Percentiles rank a stretch among this genome's conserved stretches.
These are phyloP conservation scores for Suhomyces xylopsoci DNA, from an alignment of 805 yeast species.

Conservation along the genomic window DNA sequence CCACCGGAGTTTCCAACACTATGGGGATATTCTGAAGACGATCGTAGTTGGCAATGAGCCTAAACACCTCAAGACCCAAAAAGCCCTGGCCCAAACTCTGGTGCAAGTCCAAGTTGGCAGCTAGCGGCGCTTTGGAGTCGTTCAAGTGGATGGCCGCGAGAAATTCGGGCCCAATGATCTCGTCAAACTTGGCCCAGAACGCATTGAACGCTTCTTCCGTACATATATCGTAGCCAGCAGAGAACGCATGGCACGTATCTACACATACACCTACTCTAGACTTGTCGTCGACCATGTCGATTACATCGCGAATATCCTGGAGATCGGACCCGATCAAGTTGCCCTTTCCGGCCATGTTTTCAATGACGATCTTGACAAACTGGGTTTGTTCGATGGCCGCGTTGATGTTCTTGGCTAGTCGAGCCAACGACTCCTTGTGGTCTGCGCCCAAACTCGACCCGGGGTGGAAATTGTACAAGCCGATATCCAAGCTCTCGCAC, in stretches of 20 bases:
- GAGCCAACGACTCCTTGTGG: slow-evolving; percentile 58
- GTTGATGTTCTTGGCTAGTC: slow-evolving; percentile 78
- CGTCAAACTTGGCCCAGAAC: slow-evolving; percentile 79
- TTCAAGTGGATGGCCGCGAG: slow-evolving; percentile 82
- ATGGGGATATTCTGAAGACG: slow-evolving; percentile 69
- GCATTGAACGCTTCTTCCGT: slow-evolving; percentile 51
- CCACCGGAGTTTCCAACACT: slow-evolving; percentile 83
- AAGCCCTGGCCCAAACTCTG: slow-evolving; percentile 88
- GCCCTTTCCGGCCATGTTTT: slow-evolving; percentile 98
- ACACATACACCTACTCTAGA: slow-evolving; percentile 90
- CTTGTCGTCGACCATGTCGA: slow-evolving; percentile 76
- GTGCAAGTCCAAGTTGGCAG: slow-evolving; percentile 87
- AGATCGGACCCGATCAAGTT: slow-evolving; percentile 80
- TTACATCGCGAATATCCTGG: slow-evolving; percentile 72
- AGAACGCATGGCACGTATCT: slow-evolving; percentile 95
- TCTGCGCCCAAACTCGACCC: slow-evolving; percentile 80
- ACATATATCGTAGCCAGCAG: slow-evolving; percentile 92
- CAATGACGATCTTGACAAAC: slow-evolving; percentile 84
- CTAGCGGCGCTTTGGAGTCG: slow-evolving; percentile 92
- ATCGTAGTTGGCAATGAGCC: slow-evolving; percentile 68
- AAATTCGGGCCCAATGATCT: slow-evolving; percentile 68
- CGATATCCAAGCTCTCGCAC: slow-evolving; percentile 82
- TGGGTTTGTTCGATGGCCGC: slow-evolving; percentile 68
- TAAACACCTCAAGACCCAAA: slow-evolving; percentile 79
- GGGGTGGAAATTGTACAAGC: slow-evolving; percentile 88